Base-by-base conservation (phyloP, 768 basidiomycete species). In the Cyclocybe aegerita region DNA sequence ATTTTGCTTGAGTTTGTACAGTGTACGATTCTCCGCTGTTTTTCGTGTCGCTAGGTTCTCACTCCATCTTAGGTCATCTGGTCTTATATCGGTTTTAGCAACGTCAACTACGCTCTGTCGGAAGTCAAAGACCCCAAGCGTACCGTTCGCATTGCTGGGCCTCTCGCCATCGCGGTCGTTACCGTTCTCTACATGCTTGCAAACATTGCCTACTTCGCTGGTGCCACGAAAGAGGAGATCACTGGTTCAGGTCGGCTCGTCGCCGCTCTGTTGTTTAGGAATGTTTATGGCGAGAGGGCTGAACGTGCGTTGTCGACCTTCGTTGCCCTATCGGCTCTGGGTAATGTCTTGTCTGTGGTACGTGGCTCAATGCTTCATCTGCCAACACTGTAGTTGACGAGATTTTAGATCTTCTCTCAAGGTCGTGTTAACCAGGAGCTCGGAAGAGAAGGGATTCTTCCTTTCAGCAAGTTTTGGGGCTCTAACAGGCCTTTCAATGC, bases 201-300 rank as follows among this genome's bases (percentile, higher is more conserved):
- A 40, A 88, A 88, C 56, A 59, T 87, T 17, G 82, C 84, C 0
- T 89, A 87, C 60, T 81, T 85, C 46, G 80, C 80, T 1, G 86
- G 77, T n/a, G 83, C 85, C 7, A 78, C 81, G 5, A 86, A 83
- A 55, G 69, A 75, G 12, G 83, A 88, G 44, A 89, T 90, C 49
- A 65, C 76, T 0, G 66, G 67, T 9, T 80, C 80, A 1, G 81
- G 83, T 2, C 72, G 78, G 7, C 76, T 84, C n/a, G 79, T 85
- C 3, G 85, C 84, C 0, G 81, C 85, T 0, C 58, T 87, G 16
- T 77, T 86, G 58, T 88, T 89, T 64, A 72, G 79, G 42, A 85
- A 85, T 55, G 70, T 89, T 2, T 88, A 76, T 56, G 86, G 86
- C 0, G 67, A 69, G 0, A 62, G 65, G 3, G 76, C 84, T 0